Base-by-base conservation (phyloP, 2,329 filamentous ascomycete genomes). In the Alternaria sp. region DNA sequence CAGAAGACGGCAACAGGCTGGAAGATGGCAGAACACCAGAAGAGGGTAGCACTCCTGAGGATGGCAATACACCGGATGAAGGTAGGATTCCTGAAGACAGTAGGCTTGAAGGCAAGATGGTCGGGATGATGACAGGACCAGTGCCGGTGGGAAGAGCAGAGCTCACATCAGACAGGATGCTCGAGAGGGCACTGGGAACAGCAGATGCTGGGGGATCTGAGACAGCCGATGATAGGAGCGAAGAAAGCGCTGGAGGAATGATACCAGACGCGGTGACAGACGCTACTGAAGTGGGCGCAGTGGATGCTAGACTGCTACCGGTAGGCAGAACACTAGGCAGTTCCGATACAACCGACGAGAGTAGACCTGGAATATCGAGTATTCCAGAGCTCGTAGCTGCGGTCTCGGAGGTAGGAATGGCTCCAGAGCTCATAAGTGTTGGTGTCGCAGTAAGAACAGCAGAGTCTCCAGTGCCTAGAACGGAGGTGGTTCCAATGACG, bases 401-500 rank as follows among this genome's bases (percentile, higher is more conserved):
- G 5, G 60, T 60, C 48, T 69, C 68, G 3, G 69, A 71, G 7
- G 70, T 69, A 9, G 67, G 67, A 29, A 67, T 72, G 4, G 63
- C 57, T 33, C 56, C 64, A 51, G 68, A 69, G 42, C 58, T 53
- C 11, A 61, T 36, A 4, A 56, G 55, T 5, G 65, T 67, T 8
- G 64, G 60, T 10, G 60, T 65, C 24, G 63, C 52, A 26, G 55
- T 62, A 7, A 59, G 54, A 11, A 50, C 54, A 14, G 48, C 40
- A 34, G 58, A 51, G 1, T 58, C 60, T 28, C 63, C 64, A 24
- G 69, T 74, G 39, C 72, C 72, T 21, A 77, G 57, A 11, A 73
- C 73, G 7, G 74, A 77, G 6, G 73, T 76, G 44, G 77, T 75
- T 13, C 75, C 75, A 55, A 77, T 72, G 9, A 74, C 53, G 46